Conservation (phyloP, 805 yeast genomes). For the Saturnispora galanensis region DNA sequence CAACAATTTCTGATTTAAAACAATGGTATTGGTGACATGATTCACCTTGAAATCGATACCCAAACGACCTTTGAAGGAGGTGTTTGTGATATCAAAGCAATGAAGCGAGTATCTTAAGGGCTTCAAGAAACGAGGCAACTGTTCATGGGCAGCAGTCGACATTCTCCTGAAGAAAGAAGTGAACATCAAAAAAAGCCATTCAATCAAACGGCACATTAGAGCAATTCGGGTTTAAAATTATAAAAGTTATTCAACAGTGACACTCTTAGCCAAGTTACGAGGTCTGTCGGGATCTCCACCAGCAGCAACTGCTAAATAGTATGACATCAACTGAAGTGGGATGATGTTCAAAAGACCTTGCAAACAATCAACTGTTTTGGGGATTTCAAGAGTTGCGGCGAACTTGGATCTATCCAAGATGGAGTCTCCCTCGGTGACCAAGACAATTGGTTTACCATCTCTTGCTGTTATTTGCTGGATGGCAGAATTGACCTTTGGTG, state of each 20-base stretch:
- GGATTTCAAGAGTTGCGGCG: slow-evolving; percentile 76
- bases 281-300: slow-evolving; percentile 98
- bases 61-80: slow-evolving; percentile 38
- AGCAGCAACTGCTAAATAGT: slow-evolving; percentile 91
- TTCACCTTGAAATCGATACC: slow-evolving; percentile 37
- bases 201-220: neutral
- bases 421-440: slow-evolving; percentile 75
- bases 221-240: neutral
- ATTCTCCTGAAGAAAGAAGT: neutral
- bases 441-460: slow-evolving; percentile 91
- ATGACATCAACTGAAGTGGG: slow-evolving; percentile 91
- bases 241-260: slow-evolving; percentile 71
- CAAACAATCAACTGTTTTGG: slow-evolving; percentile 91
- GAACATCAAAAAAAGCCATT: neutral
- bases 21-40: slow-evolving; percentile 34
- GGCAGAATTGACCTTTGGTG: slow-evolving; percentile 93
- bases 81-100: slow-evolving; percentile 47
- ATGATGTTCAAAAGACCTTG: slow-evolving; percentile 93
- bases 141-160: slow-evolving; percentile 37
- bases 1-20: slow-evolving; percentile 40
- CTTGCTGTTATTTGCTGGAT: slow-evolving; percentile 96
- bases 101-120: slow-evolving; percentile 70
- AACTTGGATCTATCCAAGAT: slow-evolving; percentile 47
- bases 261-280: slow-evolving; percentile 95
- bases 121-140: slow-evolving; percentile 37